Evolutionary conservation across 331 rosid species (phyloP).

Genomic region (Ulmus americana): DNA sequence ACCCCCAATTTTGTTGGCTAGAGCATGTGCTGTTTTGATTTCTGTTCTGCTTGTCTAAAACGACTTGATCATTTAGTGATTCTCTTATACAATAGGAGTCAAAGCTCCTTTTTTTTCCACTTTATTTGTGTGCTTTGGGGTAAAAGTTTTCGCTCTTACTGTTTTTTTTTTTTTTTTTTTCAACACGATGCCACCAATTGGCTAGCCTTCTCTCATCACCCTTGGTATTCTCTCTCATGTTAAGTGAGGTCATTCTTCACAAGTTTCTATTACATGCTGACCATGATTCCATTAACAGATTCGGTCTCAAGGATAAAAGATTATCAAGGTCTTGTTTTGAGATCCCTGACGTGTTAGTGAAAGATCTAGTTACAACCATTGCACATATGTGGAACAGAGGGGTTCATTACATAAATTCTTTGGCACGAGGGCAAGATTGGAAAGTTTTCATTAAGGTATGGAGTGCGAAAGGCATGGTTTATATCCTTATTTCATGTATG

Average conservation of each 20-base stretch:
- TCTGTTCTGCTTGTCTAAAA: constrained; percentile 13
- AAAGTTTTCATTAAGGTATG: constrained; percentile 58
- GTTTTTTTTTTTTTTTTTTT: not conserved
- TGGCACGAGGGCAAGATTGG: constrained; percentile 72
- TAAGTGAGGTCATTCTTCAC: not conserved
- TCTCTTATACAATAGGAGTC: not conserved
- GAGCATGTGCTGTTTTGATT: not conserved
- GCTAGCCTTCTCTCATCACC: not conserved
- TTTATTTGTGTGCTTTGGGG: not conserved
- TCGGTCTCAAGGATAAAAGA: constrained; percentile 37
- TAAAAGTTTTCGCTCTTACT: not conserved
- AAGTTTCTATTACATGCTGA: constrained; percentile 10
- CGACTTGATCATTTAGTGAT: not conserved
- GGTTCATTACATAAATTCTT: constrained; percentile 31
- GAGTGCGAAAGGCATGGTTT: not conserved
- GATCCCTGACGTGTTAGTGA: constrained; percentile 37
- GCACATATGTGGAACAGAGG: constrained; percentile 59
- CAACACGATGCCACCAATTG: too few species aligned
- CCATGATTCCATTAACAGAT: constrained; percentile 38
- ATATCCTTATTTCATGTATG: not conserved
- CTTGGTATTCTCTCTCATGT: not conserved
- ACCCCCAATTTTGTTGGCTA: too few species aligned
- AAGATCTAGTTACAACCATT: constrained; percentile 35
- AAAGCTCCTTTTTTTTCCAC: not conserved
- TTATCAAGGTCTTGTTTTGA: constrained; percentile 44